Evolutionary conservation across 495 filamentous ascomycete genomes (phyloP), one percentile per base, ranked within the genome.

Genomic region (Penicillium maclennaniae): DNA sequence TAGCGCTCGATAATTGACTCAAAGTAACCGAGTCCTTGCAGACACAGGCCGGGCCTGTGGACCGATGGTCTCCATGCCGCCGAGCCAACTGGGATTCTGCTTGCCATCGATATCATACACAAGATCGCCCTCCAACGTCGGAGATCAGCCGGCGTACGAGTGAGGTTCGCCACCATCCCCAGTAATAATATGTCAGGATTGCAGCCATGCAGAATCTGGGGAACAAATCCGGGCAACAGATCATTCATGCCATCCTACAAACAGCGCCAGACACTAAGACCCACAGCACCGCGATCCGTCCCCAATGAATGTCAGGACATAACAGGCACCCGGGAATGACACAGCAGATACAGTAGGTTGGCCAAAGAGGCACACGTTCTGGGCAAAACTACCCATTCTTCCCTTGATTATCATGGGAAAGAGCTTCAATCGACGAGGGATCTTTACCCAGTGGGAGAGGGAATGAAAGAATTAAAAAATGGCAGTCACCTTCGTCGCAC

Each of bases 31-130:
- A 59, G 49, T 54, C 50, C 7, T 47, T 48, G 54, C 42, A 63
- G 53, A 39, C 59, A 21, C 45, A 59, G 47, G 57, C 62, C 9
- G 63, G 59, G 2, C 48, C 51, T 14, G 59, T 56, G 45, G 54
- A 62, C 21, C 46, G 56, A 5, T 66, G 54, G 60, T 66, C 56
- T 61, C 7, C 53, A 65, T 28, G 55, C 45, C 26, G 58, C 62
- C 17, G 58, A 65, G 45, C 49, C 61, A 36, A 56, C 59, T 15
- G 53, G 50, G 17, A 59, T 61, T 46, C 55, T 55, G 26, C 58
- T 59, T 43, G 55, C 62, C 5, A 53, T 65, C 49, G 51, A 49
- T 37, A 43, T 56, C 37, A 46, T 61, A 17, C 46, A 53, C 36
- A 53, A 44, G 50, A 28, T 53, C 8, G 54, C 41, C 41, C 45